Conservation (phyloP, 495 filamentous ascomycete genomes). For the Friedmanniomyces simplex region DNA sequence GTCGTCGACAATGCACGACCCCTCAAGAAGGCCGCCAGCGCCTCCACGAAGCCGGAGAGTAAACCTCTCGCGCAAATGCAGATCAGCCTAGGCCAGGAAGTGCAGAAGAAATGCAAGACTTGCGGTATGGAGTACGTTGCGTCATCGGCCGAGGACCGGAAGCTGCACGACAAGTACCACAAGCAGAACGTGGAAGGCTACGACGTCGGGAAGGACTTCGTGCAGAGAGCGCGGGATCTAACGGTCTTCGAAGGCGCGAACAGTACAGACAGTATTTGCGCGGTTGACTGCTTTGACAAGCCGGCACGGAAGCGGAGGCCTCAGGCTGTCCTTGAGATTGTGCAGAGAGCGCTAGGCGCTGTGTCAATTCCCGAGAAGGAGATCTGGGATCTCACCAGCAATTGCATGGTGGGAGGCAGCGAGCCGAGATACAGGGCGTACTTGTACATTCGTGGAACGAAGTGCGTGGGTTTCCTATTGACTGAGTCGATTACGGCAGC, state of each 20-base stretch:
- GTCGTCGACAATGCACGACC: constrained; percentile 7
- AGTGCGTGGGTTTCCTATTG: constrained; percentile 56
- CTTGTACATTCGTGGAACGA: constrained; percentile 51
- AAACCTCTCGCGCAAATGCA: constrained; percentile 42
- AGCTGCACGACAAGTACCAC: constrained; percentile 59
- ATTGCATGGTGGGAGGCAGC: neutral
- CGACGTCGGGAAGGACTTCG: constrained; percentile 45
- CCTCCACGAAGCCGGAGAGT: neutral
- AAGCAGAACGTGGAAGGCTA: constrained; percentile 54
- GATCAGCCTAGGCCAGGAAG: constrained; percentile 52
- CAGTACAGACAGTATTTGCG: constrained; percentile 23
- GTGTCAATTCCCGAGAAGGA: constrained; percentile 48
- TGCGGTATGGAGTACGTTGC: constrained; percentile 67
- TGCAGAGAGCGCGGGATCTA: neutral
- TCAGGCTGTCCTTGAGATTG: constrained; percentile 54
- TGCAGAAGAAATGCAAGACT: constrained; percentile 48
- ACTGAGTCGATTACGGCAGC: constrained; percentile 55
- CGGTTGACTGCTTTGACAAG: constrained; percentile 29
- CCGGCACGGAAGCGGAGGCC: constrained; percentile 41
- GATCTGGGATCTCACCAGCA: constrained; percentile 42
- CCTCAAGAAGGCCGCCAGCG: constrained; percentile 4
- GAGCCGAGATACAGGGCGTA: constrained; percentile 39
- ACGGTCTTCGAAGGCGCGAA: constrained; percentile 20
- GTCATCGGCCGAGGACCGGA: constrained; percentile 52
- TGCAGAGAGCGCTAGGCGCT: constrained; percentile 55